These are phyloP conservation scores for Salix arbutifolia DNA, from an alignment of 345 rosid species.

Conservation along the genomic window DNA sequence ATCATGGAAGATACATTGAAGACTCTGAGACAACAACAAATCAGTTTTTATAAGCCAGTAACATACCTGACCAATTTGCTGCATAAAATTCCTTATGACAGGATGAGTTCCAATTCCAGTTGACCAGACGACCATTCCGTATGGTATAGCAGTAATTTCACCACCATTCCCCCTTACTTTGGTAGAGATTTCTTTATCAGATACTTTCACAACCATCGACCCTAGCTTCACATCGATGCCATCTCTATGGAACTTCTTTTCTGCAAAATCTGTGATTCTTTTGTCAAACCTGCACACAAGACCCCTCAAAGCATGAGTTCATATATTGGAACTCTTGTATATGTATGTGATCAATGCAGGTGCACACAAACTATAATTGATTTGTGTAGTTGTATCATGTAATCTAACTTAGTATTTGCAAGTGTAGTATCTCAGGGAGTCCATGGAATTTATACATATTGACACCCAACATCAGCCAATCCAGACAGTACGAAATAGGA, in stretches of 20 bases:
- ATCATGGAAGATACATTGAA: neutral
- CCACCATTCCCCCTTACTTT: constrained; percentile 65
- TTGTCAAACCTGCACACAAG: constrained; percentile 87
- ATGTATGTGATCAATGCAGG: neutral
- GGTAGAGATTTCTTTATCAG: constrained; percentile 73
- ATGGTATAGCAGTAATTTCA: constrained; percentile 55
- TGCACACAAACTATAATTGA: neutral
- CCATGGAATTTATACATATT: neutral
- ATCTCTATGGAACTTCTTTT: constrained; percentile 78
- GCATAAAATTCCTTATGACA: constrained; percentile 81
- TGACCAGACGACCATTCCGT: constrained; percentile 98
- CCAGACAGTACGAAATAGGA: neutral
- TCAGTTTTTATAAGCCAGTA: neutral
- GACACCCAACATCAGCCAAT: neutral
- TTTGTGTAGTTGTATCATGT: neutral
- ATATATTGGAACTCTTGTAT: neutral
- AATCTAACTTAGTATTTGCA: neutral
- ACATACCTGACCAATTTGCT: constrained; percentile 88
- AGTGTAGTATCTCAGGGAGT: neutral
- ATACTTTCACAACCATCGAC: constrained; percentile 81
- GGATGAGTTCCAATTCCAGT: constrained; percentile 93
- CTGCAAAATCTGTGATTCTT: constrained; percentile 94
- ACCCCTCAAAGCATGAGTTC: constrained; percentile 1
- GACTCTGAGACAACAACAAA: neutral
- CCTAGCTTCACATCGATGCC: constrained; percentile 90